Conservation (phyloP, 163 green algal species). For the Chlamydomonas reinhardtii region DNA sequence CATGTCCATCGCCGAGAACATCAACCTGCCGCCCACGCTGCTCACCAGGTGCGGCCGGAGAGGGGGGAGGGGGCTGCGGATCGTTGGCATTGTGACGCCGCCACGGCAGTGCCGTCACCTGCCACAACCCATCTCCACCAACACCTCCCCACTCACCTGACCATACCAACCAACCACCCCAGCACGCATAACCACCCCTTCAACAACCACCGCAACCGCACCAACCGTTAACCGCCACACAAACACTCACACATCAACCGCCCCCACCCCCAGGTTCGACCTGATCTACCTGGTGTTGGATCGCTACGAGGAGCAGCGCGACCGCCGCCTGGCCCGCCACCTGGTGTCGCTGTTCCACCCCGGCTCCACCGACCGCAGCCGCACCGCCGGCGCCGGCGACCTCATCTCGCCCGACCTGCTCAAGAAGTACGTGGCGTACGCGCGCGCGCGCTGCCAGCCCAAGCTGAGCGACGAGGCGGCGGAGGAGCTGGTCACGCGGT, state of each 20-base stretch:
- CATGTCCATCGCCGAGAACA: conserved; percentile 96
- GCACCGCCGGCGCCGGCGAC: neutral
- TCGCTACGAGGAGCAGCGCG: conserved; percentile 74
- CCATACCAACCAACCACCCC: no score
- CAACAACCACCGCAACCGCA: no score
- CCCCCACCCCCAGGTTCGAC: conserved; percentile 81
- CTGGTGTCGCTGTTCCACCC: conserved; percentile 73
- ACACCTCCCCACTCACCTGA: neutral
- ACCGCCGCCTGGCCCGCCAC: conserved; percentile 81
- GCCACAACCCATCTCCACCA: no score
- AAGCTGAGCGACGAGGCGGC: conserved; percentile 83
- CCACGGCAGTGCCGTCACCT: neutral
- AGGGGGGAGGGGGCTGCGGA: neutral
- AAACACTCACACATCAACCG: neutral
- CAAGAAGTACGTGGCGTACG: conserved; percentile 93
- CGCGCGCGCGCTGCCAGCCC: conserved; percentile 79
- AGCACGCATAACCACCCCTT: no score
- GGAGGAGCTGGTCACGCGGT: conserved; percentile 82
- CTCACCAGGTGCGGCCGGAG: conserved; percentile 76
- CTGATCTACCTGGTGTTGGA: conserved; percentile 97
- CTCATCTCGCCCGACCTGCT: conserved; percentile 80
- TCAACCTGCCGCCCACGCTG: conserved; percentile 96
- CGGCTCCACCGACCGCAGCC: neutral
- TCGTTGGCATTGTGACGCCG: neutral
- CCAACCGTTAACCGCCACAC: neutral